phyloP scores from a whole-genome alignment of 148 eudicot species.

The Chenopodium quinoa region DNA sequence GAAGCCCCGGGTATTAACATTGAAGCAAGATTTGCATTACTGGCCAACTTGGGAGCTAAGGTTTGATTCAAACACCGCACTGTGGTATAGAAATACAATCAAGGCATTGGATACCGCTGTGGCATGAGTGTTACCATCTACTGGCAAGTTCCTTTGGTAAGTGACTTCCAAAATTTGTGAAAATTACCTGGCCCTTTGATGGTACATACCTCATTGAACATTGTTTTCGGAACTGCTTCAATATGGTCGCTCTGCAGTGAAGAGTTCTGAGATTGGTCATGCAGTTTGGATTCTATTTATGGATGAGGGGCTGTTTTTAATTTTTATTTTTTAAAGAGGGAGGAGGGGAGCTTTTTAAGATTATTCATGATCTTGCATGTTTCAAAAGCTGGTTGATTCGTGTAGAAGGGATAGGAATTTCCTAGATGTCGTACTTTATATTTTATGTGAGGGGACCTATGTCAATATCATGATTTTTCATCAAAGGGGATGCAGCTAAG shows the following conservation, averaged over 20 bases:
- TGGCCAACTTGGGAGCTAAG: slow-evolving; percentile 99
- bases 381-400: not conserved
- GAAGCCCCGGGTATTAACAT: slow-evolving; percentile 80
- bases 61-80: slow-evolving; percentile 67
- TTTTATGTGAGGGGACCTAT: not conserved
- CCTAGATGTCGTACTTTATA: not conserved
- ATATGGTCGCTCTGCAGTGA: not conserved
- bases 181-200: not conserved
- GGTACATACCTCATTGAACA: slow-evolving; percentile 6
- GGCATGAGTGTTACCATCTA: slow-evolving; percentile 26
- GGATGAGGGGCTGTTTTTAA: not conserved
- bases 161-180: not conserved
- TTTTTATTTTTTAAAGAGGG: not conserved
- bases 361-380: not conserved
- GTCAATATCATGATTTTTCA: not conserved
- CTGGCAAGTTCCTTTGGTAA: not conserved
- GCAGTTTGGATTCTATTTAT: not conserved
- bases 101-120: slow-evolving; percentile 45
- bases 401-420: not conserved
- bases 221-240: not conserved
- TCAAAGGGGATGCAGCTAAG: not conserved
- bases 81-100: slow-evolving; percentile 63
- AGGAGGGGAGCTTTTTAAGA: not conserved
- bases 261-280: slow-evolving; percentile 13
- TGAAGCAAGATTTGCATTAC: slow-evolving; percentile 96